phyloP scores from a whole-genome alignment of 345 rosid genomes.

The Excoecaria agallocha region DNA sequence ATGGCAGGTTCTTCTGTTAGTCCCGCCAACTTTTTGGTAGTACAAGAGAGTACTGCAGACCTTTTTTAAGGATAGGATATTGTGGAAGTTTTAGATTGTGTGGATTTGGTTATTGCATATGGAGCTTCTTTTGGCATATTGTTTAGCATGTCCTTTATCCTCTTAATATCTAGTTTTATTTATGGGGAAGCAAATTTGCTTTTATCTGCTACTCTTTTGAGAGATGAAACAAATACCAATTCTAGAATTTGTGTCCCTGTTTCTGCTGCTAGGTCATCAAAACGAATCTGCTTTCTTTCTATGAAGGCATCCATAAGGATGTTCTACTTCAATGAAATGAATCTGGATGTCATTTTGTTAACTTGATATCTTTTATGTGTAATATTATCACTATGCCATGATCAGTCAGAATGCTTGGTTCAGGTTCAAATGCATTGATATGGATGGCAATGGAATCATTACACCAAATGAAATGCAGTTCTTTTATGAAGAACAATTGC shows the following conservation, averaged over 20 bases:
- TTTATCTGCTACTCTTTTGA: background rate
- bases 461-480: conserved; percentile 83
- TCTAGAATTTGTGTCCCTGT: background rate
- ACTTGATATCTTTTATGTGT: background rate
- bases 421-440: conserved; percentile 96
- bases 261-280: background rate
- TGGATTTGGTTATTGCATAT: background rate
- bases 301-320: background rate
- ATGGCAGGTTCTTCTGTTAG: background rate
- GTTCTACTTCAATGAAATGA: background rate
- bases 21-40: background rate
- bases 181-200: background rate
- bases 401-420: conserved; percentile 4
- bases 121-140: background rate
- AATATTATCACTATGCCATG: background rate
- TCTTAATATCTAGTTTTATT: background rate
- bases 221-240: background rate
- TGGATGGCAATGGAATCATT: conserved; percentile 86
- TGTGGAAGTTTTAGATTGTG: background rate
- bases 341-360: background rate
- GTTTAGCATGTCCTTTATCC: background rate
- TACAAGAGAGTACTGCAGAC: background rate
- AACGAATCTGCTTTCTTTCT: background rate
- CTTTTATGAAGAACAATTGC: conserved; percentile 93
- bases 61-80: background rate